Evolutionary conservation across 2,329 filamentous ascomycete species (phyloP), one percentile per base, ranked within the genome.

Genomic region (Torrubiella hemipterigena): DNA sequence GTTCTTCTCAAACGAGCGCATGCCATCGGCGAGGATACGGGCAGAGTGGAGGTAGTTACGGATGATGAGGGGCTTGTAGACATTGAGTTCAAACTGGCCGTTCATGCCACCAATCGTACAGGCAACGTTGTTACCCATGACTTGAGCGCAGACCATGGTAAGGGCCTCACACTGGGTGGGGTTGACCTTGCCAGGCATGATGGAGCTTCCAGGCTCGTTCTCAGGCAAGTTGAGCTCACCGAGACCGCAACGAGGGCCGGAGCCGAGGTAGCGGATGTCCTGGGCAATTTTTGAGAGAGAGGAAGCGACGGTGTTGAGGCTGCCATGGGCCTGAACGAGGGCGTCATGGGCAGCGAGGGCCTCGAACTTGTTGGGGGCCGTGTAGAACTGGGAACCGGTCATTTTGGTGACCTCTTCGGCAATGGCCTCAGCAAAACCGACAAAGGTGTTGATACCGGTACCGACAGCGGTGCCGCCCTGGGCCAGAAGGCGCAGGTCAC

Each of bases 131-230:
- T 98, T 98, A 51, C 91, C 91, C 73, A 96, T 94, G 39, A 98
- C 89, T 62, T 98, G 91, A 14, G 84, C 77, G 66, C 89, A 95
- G 38, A 96, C 69, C 91, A 98, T 98, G 47, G 91, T 96, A 57
- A 98, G 66, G 39, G 86, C 83, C 69, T 98, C 91, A 63, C 86
- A 94, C 65, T 98, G 91, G 19, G 91, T 98, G 19, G 91, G 91
- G 69, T 98, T 98, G 56, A 98, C 91, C 69, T 98, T 98, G 51
- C 91, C 91, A 27, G 91, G 91, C 91, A 98, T 98, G 68, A 98
- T 96, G 47, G 83, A 93, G 51, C 81, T 91, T 42, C 89, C 89
- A 20, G 91, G 91, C 68, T 98, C 91, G 65, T 98, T 98, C 67
- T 98, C 91, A 17, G 91, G 91, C 31, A 98, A 76, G 51, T 74